Percentiles rank a stretch among this genome's conserved stretches.
phyloP scores from a whole-genome alignment of 495 filamentous ascomycete species.

The Chaetomium cochliodes region DNA sequence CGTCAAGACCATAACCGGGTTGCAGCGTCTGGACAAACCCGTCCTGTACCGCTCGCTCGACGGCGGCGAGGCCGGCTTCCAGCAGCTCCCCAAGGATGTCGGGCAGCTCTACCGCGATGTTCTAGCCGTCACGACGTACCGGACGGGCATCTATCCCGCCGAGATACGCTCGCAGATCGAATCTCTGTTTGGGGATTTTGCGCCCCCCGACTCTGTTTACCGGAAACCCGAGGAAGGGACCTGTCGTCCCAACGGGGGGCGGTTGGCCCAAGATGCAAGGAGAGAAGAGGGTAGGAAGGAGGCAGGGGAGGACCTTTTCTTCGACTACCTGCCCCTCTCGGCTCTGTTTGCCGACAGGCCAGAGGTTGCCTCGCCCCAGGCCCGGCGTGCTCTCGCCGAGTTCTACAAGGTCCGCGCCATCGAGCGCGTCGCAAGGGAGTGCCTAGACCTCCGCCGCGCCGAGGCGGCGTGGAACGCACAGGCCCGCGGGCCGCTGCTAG shows the following conservation, averaged over 20 bases:
- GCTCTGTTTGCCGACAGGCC: slow-evolving; percentile 3
- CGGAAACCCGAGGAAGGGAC: slow-evolving; percentile 5
- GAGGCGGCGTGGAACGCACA: slow-evolving; percentile 19
- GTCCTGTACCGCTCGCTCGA: slow-evolving; percentile 7
- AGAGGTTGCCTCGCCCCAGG: slow-evolving; percentile 8
- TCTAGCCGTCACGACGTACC: slow-evolving; percentile 6
- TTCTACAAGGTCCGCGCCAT: slow-evolving; percentile 13
- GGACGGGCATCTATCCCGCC: slow-evolving; percentile 14
- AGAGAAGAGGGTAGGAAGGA: neutral
- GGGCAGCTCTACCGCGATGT: slow-evolving; percentile 16
- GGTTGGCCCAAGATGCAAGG: too few relatives aligned
- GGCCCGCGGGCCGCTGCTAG: slow-evolving; percentile 16
- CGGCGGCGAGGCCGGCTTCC: slow-evolving; percentile 1
- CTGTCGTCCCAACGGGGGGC: too few relatives aligned
- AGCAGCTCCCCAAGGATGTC: slow-evolving; percentile 14
- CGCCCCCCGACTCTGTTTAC: slow-evolving; percentile 6
- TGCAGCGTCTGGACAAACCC: slow-evolving; percentile 16
- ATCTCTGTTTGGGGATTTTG: neutral
- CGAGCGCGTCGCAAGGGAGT: slow-evolving; percentile 8
- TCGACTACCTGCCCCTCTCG: slow-evolving; percentile 19
- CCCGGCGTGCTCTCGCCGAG: slow-evolving; percentile 13
- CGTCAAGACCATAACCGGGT: slow-evolving; percentile 15
- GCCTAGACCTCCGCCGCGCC: slow-evolving; percentile 11
- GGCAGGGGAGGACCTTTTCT: slow-evolving; percentile 6
- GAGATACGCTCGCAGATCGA: slow-evolving; percentile 15